phyloP scores from a whole-genome alignment of 345 rosid genomes.

The Barbarea vulgaris region DNA sequence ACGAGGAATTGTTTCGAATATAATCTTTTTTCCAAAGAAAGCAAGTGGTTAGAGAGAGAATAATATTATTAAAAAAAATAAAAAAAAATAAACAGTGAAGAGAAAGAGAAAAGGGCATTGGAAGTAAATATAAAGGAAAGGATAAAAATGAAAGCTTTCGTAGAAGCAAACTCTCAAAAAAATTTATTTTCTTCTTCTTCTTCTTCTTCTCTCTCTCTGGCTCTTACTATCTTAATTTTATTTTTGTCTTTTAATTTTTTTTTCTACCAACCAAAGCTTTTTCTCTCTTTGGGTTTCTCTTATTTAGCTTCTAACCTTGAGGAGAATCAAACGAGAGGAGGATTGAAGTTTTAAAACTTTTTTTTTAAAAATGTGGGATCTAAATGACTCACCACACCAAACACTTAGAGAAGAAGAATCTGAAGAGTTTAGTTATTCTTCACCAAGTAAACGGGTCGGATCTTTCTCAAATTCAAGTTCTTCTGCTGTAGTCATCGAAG shows the following conservation, averaged over 20 bases:
- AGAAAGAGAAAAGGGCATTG: slow-evolving; percentile 32
- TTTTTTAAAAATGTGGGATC: slow-evolving; percentile 53
- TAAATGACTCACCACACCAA: slow-evolving; percentile 38
- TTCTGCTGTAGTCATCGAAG: slow-evolving; percentile 74
- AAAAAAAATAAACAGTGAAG: slow-evolving; percentile 6
- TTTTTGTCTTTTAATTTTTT: not conserved
- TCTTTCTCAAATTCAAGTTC: slow-evolving; percentile 77
- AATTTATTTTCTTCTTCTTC: slow-evolving; percentile 6
- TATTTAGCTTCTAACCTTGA: slow-evolving; percentile 45
- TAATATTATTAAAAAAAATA: not conserved
- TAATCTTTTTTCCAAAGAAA: slow-evolving; percentile 38
- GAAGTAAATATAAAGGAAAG: slow-evolving; percentile 39
- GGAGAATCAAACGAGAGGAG: slow-evolving; percentile 44
- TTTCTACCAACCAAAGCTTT: slow-evolving; percentile 31
- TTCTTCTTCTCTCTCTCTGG: slow-evolving; percentile 17
- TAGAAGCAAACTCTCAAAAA: slow-evolving; percentile 47
- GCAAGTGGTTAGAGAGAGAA: slow-evolving; percentile 59
- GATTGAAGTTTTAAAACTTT: slow-evolving; percentile 28
- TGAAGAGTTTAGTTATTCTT: slow-evolving; percentile 72
- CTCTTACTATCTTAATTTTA: slow-evolving; percentile 37
- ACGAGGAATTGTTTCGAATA: slow-evolving; percentile 42
- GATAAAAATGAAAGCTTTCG: slow-evolving; percentile 48
- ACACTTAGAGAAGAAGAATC: slow-evolving; percentile 51
- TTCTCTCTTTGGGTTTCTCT: slow-evolving; percentile 37
- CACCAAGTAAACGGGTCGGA: slow-evolving; percentile 83